Evolutionary conservation across 805 yeast genomes (phyloP), one percentile per base, ranked within the genome.

Genomic region (Cyberlindnera nakhonratchasimensis): DNA sequence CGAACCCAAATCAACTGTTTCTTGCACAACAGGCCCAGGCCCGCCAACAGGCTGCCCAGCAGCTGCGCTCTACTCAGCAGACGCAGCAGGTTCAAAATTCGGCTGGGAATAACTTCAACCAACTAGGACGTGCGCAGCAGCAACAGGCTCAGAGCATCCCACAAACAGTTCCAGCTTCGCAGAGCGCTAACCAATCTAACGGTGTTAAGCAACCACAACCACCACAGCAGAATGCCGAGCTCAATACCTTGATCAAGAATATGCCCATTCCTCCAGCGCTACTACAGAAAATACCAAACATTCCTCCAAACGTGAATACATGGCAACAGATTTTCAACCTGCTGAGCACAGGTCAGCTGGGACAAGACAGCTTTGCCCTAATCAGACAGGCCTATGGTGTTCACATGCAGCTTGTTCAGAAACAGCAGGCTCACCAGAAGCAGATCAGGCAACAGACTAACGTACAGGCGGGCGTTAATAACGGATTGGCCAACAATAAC

Each of bases 261-360:
- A 66, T 79, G 2, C 88, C 86, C 3, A 86, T 89, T 38, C 96
- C 96, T 1, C 75, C 75, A 13, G 75, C 78, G 2, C 61, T 87
- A 20, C 63, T 87, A 17, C 70, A 74, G 40, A 77, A 77, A 53
- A 74, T 87, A 35, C 95, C 95, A 9, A 82, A 76, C 35, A 67
- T 87, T 25, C 96, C 96, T 0, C 81, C 82, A 12, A 82, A 80
- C 37, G 81, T 81, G 22, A 81, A 75, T 51, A 86, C 95, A 6
- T 89, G 96, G 96, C 76, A 79, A 18, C 86, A 80, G 57, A 78
- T 87, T 22, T 77, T 80, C 61, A 82, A 80, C 31, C 72, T 80
- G 51, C 63, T 79, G 33, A 75, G 77, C 49, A 72, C 75, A 48
- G 79, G 77, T 45, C 68, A 77, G 45, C 64, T 86, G 29, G 78